These are phyloP conservation scores for Globisporangium iwayamae DNA, from an alignment of 352 stramenopile genomes.

Conservation along the genomic window DNA sequence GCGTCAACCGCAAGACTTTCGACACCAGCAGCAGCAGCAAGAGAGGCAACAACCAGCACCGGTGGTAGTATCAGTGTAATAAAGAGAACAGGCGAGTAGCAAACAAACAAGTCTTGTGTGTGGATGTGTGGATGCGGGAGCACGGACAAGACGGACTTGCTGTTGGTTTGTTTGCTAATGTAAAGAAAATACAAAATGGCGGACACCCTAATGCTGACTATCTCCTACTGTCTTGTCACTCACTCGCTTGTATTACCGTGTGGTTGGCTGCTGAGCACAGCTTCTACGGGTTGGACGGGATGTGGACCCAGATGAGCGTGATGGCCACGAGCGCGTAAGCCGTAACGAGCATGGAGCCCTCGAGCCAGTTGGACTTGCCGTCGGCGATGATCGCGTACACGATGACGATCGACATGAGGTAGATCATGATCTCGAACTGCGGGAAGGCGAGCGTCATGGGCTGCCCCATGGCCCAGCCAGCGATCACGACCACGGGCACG, in stretches of 20 bases:
- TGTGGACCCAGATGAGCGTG: slow-evolving; percentile 75
- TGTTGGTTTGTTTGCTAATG: background rate
- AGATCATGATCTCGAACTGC: slow-evolving; percentile 95
- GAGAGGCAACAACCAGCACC: background rate
- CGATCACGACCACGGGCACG: slow-evolving; percentile 92
- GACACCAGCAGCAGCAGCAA: background rate
- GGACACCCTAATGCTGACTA: too few species aligned
- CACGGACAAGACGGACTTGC: too few species aligned
- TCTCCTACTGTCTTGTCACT: too few species aligned
- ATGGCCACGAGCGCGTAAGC: slow-evolving; percentile 88
- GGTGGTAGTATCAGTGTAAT: slow-evolving; percentile 3
- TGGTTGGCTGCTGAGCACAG: too few species aligned
- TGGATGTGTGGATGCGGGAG: background rate
- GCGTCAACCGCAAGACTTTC: slow-evolving; percentile 15
- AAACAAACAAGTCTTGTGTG: background rate
- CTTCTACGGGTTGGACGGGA: slow-evolving; percentile 35
- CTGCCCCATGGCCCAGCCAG: slow-evolving; percentile 92
- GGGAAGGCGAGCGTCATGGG: slow-evolving; percentile 96
- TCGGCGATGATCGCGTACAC: slow-evolving; percentile 91
- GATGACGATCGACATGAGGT: slow-evolving; percentile 95
- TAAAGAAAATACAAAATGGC: background rate
- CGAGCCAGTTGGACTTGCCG: slow-evolving; percentile 91
- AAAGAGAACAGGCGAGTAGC: background rate
- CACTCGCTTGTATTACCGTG: background rate
- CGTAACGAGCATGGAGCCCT: slow-evolving; percentile 90